Evolutionary conservation across 305 asterid species (phyloP).

Genomic region (Fraxinus velutina): DNA sequence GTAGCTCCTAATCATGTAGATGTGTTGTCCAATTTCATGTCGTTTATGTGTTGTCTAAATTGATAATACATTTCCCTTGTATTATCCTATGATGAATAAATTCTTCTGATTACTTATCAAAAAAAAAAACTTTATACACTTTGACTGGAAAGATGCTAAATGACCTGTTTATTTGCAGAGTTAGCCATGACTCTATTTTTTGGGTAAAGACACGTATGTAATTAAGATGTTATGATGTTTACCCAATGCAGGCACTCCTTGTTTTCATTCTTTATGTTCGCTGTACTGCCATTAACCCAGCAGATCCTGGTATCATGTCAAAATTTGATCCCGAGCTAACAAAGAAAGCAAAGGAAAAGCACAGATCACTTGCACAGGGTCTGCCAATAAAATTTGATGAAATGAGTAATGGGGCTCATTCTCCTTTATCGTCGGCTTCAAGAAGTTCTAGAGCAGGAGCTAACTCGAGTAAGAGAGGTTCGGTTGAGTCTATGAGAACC

Average conservation of each 20-base stretch:
- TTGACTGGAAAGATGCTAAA: background rate
- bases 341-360: slow-evolving; percentile 43
- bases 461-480: slow-evolving; percentile 61
- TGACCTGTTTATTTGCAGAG: background rate
- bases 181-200: background rate
- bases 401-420: slow-evolving; percentile 58
- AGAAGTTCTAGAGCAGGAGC: slow-evolving; percentile 68
- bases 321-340: slow-evolving; percentile 54
- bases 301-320: slow-evolving; percentile 94
- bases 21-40: too few species aligned
- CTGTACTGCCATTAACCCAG: slow-evolving; percentile 97
- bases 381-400: slow-evolving; percentile 59
- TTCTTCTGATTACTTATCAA: too few species aligned
- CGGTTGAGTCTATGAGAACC: slow-evolving; percentile 60
- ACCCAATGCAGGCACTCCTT: slow-evolving; percentile 62
- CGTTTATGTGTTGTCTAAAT: too few species aligned
- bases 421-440: slow-evolving; percentile 69
- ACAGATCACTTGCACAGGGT: slow-evolving; percentile 43
- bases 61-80: too few species aligned
- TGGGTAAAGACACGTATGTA: background rate
- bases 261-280: slow-evolving; percentile 92
- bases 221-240: slow-evolving; percentile 13
- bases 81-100: too few species aligned
- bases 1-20: too few species aligned
- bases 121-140: background rate